phyloP scores from a whole-genome alignment of 257 asterid genomes.

The Salvia rosmarinus region DNA sequence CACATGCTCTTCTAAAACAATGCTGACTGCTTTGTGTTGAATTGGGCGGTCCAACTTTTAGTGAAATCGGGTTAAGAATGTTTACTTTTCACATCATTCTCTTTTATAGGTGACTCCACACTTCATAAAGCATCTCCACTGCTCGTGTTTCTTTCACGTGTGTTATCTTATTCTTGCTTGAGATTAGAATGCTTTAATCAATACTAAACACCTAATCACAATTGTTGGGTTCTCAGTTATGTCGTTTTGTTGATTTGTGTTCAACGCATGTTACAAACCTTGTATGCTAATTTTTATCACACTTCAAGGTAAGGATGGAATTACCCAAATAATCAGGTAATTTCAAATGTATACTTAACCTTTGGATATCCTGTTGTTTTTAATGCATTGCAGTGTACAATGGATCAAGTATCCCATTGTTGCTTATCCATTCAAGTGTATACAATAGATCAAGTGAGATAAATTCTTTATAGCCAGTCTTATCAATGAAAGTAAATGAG shows the following conservation, averaged over 20 bases:
- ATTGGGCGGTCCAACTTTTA: background rate
- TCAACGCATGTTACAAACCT: background rate
- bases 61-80: constrained; percentile 12
- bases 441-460: background rate
- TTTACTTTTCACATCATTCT: background rate
- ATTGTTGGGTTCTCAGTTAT: background rate
- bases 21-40: constrained; percentile 4
- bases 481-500: background rate
- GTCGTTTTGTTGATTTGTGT: background rate
- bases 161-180: constrained; percentile 3
- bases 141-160: background rate
- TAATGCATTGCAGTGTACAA: background rate
- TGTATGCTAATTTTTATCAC: background rate
- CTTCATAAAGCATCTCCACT: constrained; percentile 5
- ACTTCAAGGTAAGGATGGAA: background rate
- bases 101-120: background rate
- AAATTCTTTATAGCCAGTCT: background rate
- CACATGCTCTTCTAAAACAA: constrained; percentile 10
- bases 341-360: background rate
- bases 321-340: background rate
- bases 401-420: background rate
- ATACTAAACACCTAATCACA: background rate
- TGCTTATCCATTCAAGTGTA: background rate
- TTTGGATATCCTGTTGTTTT: background rate
- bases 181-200: background rate